Conservation (phyloP, 208 protist species). For the Hexamita inflata region DNA sequence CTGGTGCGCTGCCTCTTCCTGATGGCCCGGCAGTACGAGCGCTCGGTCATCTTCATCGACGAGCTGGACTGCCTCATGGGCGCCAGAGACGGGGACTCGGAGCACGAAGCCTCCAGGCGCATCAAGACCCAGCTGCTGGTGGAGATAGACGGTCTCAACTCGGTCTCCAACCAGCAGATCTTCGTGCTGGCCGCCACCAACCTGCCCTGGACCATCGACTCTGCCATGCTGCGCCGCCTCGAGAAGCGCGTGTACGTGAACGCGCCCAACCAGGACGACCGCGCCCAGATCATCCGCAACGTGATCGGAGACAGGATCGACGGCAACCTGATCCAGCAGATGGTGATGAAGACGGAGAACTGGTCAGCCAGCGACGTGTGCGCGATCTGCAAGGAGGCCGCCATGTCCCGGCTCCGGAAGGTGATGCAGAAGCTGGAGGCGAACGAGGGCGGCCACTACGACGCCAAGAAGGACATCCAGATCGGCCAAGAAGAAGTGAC, state of each 20-base stretch:
- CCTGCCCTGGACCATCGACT: constrained; percentile 11
- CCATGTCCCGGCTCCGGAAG: constrained; percentile 93
- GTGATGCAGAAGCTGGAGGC: constrained; percentile 98
- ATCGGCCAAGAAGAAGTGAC: too few relatives aligned
- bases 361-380: constrained; percentile 55
- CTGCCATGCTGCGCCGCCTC: constrained; percentile 14
- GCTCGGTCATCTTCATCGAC: constrained; percentile 18
- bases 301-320: constrained; percentile 22
- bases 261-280: neutral
- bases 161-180: neutral
- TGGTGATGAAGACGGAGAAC: constrained; percentile 40
- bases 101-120: constrained; percentile 11
- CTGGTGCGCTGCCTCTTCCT: constrained; percentile 21
- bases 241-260: constrained; percentile 5
- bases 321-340: constrained; percentile 30
- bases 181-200: constrained; percentile 22
- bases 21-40: constrained; percentile 14
- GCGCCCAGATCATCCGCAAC: neutral
- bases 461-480: too few relatives aligned
- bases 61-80: constrained; percentile 9
- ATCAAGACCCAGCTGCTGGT: constrained; percentile 7
- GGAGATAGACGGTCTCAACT: constrained; percentile 3
- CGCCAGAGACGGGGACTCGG: neutral
- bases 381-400: constrained; percentile 96
- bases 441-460: too few relatives aligned